phyloP scores from a whole-genome alignment of 345 rosid genomes.

The Syzygium aqueum region DNA sequence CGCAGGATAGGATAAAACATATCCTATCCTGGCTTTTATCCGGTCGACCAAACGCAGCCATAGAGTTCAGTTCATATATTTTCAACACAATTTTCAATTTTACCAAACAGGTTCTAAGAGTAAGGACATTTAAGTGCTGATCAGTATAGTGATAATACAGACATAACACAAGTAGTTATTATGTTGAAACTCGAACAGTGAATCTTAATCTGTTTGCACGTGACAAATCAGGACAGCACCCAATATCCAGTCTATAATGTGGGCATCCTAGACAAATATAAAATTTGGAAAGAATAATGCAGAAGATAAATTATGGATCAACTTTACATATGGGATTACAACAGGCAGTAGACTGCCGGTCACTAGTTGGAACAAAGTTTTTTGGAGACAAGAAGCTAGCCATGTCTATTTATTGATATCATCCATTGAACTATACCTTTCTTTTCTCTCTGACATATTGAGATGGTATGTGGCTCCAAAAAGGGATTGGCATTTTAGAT shows the following conservation, averaged over 20 bases:
- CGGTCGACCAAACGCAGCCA: too few relatives aligned
- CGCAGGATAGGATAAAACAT: too few relatives aligned
- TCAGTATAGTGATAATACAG: neutral
- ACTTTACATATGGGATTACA: neutral
- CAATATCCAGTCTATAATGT: neutral
- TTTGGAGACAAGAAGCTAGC: neutral
- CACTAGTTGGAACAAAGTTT: neutral
- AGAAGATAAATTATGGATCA: neutral
- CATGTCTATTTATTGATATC: neutral
- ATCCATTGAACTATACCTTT: neutral
- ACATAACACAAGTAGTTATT: neutral
- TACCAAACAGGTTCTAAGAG: neutral
- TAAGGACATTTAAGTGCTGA: neutral
- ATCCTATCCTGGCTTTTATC: too few relatives aligned
- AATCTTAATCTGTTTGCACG: neutral
- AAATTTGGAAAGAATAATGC: neutral
- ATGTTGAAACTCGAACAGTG: neutral
- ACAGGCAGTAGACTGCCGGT: neutral
- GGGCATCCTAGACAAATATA: neutral
- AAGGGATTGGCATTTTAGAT: neutral
- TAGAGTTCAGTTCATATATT: neutral
- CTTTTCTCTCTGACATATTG: neutral
- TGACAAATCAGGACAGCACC: neutral
- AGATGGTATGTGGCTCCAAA: neutral
- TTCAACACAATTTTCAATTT: neutral